Evolutionary conservation across 352 stramenopile genomes (phyloP).

Genomic region (Globisporangium camurandrum): DNA sequence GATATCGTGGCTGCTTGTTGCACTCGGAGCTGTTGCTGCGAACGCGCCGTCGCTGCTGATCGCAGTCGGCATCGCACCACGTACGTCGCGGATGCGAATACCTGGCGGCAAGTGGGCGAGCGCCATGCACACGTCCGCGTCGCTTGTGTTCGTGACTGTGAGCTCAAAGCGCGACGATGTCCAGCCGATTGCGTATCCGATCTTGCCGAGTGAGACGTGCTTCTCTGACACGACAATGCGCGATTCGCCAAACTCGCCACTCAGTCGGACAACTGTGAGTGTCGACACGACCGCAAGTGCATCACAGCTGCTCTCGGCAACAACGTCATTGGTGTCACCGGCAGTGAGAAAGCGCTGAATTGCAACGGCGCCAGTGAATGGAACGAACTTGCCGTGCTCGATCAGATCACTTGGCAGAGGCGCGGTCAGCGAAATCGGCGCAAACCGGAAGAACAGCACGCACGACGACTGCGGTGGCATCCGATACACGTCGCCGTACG

Average conservation of each 20-base stretch:
- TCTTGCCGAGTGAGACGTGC: slow-evolving; percentile 61
- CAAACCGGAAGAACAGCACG: slow-evolving; percentile 62
- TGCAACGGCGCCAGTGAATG: slow-evolving; percentile 56
- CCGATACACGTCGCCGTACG: slow-evolving; percentile 37
- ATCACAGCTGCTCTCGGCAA: slow-evolving; percentile 8
- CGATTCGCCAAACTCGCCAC: slow-evolving; percentile 58
- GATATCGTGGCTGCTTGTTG: not conserved
- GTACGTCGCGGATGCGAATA: slow-evolving; percentile 40
- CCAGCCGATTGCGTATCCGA: slow-evolving; percentile 76
- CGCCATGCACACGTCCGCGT: slow-evolving; percentile 49
- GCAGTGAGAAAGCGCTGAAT: slow-evolving; percentile 59
- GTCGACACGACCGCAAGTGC: slow-evolving; percentile 39
- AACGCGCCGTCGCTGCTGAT: slow-evolving; percentile 13
- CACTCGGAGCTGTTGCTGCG: not conserved
- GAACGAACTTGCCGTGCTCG: slow-evolving; percentile 47
- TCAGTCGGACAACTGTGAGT: slow-evolving; percentile 53
- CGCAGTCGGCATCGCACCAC: slow-evolving; percentile 19
- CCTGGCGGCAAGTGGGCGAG: slow-evolving; percentile 47
- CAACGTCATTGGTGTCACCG: not conserved
- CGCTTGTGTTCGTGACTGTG: slow-evolving; percentile 58
- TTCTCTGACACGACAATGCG: slow-evolving; percentile 46
- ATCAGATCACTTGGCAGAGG: slow-evolving; percentile 43
- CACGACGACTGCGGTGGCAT: slow-evolving; percentile 42
- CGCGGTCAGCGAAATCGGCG: slow-evolving; percentile 45
- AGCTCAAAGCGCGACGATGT: slow-evolving; percentile 62